These are phyloP conservation scores for Kitagawia praeruptora DNA, from an alignment of 129 eudicot species.

Conservation along the genomic window DNA sequence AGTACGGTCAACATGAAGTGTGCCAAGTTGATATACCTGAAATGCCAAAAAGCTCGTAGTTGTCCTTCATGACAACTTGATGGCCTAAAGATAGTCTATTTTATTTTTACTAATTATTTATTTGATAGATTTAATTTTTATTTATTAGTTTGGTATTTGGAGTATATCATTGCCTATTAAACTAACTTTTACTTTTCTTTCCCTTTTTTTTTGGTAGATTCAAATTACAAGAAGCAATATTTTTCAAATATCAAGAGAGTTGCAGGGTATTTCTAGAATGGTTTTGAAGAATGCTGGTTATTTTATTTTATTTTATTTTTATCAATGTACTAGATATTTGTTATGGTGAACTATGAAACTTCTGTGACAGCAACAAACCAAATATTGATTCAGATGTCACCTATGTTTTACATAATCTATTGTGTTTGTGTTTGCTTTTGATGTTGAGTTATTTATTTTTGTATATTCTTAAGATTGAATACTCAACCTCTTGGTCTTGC, in stretches of 20 bases:
- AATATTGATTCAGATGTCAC: neutral
- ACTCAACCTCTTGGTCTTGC: neutral
- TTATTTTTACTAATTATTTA: neutral
- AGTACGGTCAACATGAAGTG: neutral
- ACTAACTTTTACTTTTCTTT: neutral
- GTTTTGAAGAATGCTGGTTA: neutral
- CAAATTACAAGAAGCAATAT: neutral
- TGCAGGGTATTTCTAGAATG: neutral
- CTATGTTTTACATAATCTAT: neutral
- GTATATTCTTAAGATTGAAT: neutral
- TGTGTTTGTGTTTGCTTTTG: neutral
- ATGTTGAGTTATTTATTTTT: neutral
- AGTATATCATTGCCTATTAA: neutral
- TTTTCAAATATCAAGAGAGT: neutral
- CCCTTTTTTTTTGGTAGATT: neutral
- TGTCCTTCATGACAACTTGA: neutral
- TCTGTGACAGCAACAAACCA: neutral
- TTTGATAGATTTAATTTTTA: neutral
- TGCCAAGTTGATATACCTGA: neutral
- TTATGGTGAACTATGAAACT: constrained; percentile 1
- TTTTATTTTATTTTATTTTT: neutral
- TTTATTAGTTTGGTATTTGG: neutral
- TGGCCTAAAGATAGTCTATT: neutral
- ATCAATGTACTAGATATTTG: neutral
- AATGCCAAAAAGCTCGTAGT: neutral